Percentiles rank a stretch among this genome's conserved stretches.
Conservation (phyloP, 805 yeast genomes). For the Scheffersomyces lignosus region DNA sequence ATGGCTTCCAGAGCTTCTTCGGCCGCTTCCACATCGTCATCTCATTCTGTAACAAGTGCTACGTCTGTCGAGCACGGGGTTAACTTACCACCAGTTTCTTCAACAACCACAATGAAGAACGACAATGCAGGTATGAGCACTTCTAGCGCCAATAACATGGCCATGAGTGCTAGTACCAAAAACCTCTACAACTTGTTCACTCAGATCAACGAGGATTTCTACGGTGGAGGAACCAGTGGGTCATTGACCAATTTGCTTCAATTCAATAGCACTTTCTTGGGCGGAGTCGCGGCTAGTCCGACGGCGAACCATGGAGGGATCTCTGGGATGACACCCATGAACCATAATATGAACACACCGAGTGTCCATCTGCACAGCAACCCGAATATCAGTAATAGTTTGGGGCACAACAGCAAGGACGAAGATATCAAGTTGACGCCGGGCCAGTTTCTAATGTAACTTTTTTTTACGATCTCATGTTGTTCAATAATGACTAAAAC, state of each 20-base stretch:
- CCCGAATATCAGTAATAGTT: background rate
- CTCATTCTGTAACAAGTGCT: background rate
- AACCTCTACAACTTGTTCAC: constrained; percentile 30
- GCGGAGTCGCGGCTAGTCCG: too few species aligned
- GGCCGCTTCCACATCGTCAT: background rate
- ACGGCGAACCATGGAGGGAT: too few species aligned
- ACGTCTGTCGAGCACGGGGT: background rate
- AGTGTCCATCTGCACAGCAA: background rate
- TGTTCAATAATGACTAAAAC: too few species aligned
- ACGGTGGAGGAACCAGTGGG: constrained; percentile 1
- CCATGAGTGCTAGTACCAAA: constrained; percentile 29
- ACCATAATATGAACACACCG: constrained; percentile 1
- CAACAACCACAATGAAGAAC: background rate
- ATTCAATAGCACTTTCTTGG: constrained; percentile 8
- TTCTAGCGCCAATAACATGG: background rate
- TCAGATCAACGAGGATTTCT: constrained; percentile 24
- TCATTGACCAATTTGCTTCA: constrained; percentile 25
- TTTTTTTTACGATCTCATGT: background rate
- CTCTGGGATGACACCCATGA: too few species aligned
- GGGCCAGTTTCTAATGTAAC: background rate
- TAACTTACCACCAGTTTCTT: background rate
- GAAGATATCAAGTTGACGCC: background rate
- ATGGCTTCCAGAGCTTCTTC: background rate
- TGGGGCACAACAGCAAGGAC: too few species aligned
- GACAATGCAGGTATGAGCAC: too few species aligned